These are phyloP conservation scores for Termitomyces sp. DNA, from an alignment of 768 basidiomycete species.

Conservation along the genomic window DNA sequence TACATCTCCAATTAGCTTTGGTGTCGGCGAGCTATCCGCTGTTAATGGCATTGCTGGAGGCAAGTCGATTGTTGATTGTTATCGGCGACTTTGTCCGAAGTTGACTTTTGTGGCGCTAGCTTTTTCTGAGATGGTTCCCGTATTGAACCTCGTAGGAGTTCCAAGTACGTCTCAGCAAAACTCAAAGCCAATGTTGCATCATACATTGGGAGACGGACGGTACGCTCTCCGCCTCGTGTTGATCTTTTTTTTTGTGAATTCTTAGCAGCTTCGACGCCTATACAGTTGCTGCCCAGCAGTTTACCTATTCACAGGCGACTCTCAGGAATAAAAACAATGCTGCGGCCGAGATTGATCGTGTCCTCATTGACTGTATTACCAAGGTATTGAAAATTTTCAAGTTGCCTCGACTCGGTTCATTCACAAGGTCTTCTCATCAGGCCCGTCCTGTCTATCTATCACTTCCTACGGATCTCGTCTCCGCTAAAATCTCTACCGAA, in stretches of 20 bases:
- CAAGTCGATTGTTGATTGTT: background rate
- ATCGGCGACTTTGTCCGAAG: constrained; percentile 20
- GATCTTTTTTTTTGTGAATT: too few species aligned
- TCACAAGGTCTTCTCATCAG: constrained; percentile 29
- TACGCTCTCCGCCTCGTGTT: background rate
- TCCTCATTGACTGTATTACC: constrained; percentile 68
- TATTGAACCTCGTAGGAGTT: constrained; percentile 81
- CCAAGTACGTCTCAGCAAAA: constrained; percentile 17
- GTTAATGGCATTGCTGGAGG: constrained; percentile 83
- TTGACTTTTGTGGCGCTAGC: constrained; percentile 36
- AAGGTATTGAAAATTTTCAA: too few species aligned
- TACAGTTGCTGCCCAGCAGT: constrained; percentile 67
- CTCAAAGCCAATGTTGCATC: constrained; percentile 18
- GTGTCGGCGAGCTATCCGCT: constrained; percentile 91
- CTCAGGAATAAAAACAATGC: constrained; percentile 55
- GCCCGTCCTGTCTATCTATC: constrained; percentile 87
- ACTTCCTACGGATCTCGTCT: constrained; percentile 81
- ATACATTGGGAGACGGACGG: constrained; percentile 18
- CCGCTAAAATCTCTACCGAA: constrained; percentile 61
- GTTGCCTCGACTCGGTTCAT: background rate
- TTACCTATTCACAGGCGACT: constrained; percentile 67
- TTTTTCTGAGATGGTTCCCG: constrained; percentile 86
- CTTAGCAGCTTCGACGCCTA: constrained; percentile 73
- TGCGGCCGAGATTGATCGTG: constrained; percentile 72
- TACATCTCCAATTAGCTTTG: constrained; percentile 51